Evolutionary conservation across 139 green algal genomes (phyloP), one percentile per base, ranked within the genome.

Genomic region (Pseudopediastrum boryanum): DNA sequence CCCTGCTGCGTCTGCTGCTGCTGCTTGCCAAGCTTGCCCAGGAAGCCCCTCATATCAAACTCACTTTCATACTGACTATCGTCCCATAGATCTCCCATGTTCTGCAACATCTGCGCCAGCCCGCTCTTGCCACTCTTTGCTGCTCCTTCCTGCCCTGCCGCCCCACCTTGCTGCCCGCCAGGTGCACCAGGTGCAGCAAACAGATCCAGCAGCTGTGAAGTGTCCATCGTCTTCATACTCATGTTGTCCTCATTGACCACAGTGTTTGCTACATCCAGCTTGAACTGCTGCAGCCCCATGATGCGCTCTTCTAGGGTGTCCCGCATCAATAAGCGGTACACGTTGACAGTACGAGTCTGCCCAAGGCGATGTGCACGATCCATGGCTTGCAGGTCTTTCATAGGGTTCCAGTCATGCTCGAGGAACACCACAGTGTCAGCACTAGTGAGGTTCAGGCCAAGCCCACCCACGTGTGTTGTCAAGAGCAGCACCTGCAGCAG

Each of bases 391-490:
- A 99, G 85, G 82, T 99, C 96, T 52, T 94, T 94, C 93, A 96
- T 95, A 25, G 96, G 96, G 88, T 99, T 99, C 95, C 95, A 99
- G 84, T 99, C 96, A 80, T 99, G 96, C 88, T 99, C 96, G 81
- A 99, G 70, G 84, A 99, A 99, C 41, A 99, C 89, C 50, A 99
- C 96, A 9, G 94, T 98, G 86, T 99, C 95, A 6, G 96, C 96
- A 0, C 91, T 77, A 0, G 95, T 99, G 29, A 99, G 82, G 84
- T 99, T 99, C 19, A 99, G 89, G 19, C 96, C 96, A 54, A 99
- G 81, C 0, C 96, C 96, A 39, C 96, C 96, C 66, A 98, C 93
- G 27, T 82, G 70, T 4, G 94, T 99, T 42, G 95, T 99, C 50
- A 99, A 89, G 83, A 99, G 90, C 87, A 99, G 90, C 44, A 99